phyloP scores from a whole-genome alignment of 139 green algal species.

The Chlorella sorokiniana region DNA sequence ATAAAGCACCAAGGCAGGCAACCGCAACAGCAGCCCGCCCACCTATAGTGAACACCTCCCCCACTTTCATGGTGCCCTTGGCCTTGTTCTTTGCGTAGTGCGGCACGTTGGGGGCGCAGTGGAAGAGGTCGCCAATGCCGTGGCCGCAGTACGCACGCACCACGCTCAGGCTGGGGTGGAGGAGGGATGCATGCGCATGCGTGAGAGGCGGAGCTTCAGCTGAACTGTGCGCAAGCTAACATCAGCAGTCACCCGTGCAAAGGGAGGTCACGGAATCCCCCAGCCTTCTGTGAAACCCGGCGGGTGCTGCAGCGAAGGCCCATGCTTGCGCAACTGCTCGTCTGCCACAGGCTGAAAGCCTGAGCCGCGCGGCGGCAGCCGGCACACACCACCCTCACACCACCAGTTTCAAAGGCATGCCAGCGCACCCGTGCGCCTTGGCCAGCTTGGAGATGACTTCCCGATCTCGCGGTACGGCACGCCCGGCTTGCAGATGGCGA shows the following conservation, averaged over 20 bases:
- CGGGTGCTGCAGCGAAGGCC: no score
- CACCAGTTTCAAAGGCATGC: not conserved
- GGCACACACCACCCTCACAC: not conserved
- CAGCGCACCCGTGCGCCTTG: conserved; percentile 46
- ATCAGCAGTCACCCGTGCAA: no score
- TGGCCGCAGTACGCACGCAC: conserved; percentile 97
- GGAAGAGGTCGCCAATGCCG: conserved; percentile 96
- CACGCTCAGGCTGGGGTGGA: conserved; percentile 65
- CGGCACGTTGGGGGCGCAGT: conserved; percentile 96
- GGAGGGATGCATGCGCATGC: not conserved
- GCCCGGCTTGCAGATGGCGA: conserved; percentile 87
- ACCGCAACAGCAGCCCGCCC: not conserved
- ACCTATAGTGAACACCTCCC: conserved; percentile 93
- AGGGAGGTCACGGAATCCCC: no score
- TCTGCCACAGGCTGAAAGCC: no score
- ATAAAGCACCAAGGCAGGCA: not conserved
- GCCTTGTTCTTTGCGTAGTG: conserved; percentile 96
- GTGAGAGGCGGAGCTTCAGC: no score
- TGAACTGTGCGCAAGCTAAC: not conserved
- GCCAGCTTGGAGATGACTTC: conserved; percentile 86
- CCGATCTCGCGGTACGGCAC: conserved; percentile 91
- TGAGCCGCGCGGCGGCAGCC: no score
- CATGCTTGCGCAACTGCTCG: no score
- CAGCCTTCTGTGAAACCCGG: no score
- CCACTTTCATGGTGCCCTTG: conserved; percentile 87